Base-by-base conservation (phyloP, 1,139 yeast species). In the Sugiyamaella grinbergsii region DNA sequence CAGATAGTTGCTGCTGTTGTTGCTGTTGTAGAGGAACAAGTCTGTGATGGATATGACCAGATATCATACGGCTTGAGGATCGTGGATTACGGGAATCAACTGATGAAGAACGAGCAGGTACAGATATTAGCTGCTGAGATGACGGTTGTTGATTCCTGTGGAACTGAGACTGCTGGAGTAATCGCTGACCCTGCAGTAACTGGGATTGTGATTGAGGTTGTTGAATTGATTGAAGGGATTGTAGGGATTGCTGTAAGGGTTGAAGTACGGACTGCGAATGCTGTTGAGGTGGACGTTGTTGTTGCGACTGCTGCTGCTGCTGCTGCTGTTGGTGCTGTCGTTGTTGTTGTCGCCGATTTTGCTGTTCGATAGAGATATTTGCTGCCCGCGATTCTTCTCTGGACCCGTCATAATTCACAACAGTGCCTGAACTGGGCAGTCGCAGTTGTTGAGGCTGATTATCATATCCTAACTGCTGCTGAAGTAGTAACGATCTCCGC, bases 401-500 rank as follows among this genome's bases (percentile, higher is more conserved):
- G 2, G 39, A 28, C 22, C 23, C 38, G 11, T 47, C 51, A 40
- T 47, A 47, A 7, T 34, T 19, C 33, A 42, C n/a, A 11, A 32
- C 38, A 3, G 45, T 7, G 29, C 22, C 32, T 3, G 45, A 22
- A 10, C 16, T 31, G 4, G 29, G 39, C 11, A 33, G 15, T 15
- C 34, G 26, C 4, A 33, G n/a, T 37, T 45, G 49, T 20, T 29
- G 53, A 15, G 43, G 52, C 44, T 36, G 47, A 18, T 33, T 33
- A 29, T 47, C 44, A 23, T 42, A 46, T 15, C 41, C 37, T 33
- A 43, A 38, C 15, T 28, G 49, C 22, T 57, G 64, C 26, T 58
- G 58, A 24, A 56, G 55, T 50, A 58, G 48, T 19, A 58, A 52
- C 15, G 52, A 50, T 26, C 54, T 65, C 51, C 58, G 55, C 47